Evolutionary conservation across 176 grass and related monocot genomes (phyloP).

Genomic region (Aegilops sharonensis): DNA sequence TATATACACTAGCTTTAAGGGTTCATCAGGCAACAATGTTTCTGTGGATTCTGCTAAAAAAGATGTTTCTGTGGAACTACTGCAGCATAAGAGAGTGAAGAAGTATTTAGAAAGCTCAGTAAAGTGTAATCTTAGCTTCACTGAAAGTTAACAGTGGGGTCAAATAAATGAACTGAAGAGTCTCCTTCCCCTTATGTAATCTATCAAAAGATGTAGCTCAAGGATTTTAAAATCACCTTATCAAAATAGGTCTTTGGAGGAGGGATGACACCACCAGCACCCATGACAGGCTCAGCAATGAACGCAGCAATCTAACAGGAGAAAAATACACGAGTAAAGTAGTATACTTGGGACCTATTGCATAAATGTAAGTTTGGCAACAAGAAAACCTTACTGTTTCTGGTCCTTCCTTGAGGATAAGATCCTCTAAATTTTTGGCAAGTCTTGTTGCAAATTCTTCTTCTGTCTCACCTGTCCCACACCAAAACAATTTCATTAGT

Average conservation of each 20-base stretch:
- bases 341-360: conserved; percentile 15
- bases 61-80: neutral
- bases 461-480: conserved; percentile 74
- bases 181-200: neutral
- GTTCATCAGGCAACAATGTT: neutral
- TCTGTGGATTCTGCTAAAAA: neutral
- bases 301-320: conserved; percentile 80
- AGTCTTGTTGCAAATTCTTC: conserved; percentile 89
- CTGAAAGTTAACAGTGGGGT: neutral
- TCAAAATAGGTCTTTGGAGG: conserved; percentile 98
- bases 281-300: conserved; percentile 95
- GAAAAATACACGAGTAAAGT: neutral
- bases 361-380: conserved; percentile 21
- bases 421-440: conserved; percentile 90
- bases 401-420: conserved; percentile 98
- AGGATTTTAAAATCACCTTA: conserved; percentile 51
- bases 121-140: neutral
- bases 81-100: neutral
- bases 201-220: conserved; percentile 20
- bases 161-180: neutral
- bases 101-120: neutral
- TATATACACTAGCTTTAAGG: neutral
- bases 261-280: conserved; percentile 93
- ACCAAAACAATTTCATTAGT: conserved; percentile 18
- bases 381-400: conserved; percentile 65